Conservation (phyloP, 2,329 filamentous ascomycete species). For the Pseudogymnoascus sp. region DNA sequence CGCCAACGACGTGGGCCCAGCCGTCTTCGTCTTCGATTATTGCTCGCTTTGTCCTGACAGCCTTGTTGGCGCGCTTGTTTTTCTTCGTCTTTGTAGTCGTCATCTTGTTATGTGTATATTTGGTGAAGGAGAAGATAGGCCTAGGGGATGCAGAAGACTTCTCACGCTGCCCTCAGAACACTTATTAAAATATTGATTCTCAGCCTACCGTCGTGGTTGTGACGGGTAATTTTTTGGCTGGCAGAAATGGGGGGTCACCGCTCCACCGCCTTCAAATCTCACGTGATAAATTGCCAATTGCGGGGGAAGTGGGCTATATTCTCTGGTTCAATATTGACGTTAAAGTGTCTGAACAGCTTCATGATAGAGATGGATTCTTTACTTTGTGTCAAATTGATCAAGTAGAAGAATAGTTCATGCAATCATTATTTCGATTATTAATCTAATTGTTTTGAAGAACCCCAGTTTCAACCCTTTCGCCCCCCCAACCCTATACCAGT, state of each 20-base stretch:
- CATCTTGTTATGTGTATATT: background rate
- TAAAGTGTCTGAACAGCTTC: background rate
- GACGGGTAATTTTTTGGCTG: background rate
- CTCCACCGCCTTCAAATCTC: background rate
- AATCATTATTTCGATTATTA: background rate
- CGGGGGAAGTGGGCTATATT: background rate
- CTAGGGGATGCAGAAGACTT: no score
- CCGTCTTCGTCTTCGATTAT: constrained; percentile 25
- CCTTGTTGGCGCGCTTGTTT: background rate
- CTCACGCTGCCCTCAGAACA: background rate
- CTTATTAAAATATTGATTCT: background rate
- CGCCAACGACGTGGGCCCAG: constrained; percentile 28
- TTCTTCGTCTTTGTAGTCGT: background rate
- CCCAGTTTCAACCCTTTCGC: background rate
- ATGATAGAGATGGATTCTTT: background rate
- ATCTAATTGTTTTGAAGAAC: background rate
- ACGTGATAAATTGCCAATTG: background rate
- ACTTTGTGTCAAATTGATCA: background rate
- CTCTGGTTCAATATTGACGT: background rate
- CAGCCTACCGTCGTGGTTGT: background rate
- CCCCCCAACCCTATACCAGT: background rate
- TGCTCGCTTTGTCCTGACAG: constrained; percentile 23
- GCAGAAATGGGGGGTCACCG: constrained; percentile 6
- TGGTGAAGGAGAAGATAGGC: background rate
- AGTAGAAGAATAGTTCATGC: background rate